These are phyloP conservation scores for Candida quercuum DNA, from an alignment of 805 yeast species.

Conservation along the genomic window DNA sequence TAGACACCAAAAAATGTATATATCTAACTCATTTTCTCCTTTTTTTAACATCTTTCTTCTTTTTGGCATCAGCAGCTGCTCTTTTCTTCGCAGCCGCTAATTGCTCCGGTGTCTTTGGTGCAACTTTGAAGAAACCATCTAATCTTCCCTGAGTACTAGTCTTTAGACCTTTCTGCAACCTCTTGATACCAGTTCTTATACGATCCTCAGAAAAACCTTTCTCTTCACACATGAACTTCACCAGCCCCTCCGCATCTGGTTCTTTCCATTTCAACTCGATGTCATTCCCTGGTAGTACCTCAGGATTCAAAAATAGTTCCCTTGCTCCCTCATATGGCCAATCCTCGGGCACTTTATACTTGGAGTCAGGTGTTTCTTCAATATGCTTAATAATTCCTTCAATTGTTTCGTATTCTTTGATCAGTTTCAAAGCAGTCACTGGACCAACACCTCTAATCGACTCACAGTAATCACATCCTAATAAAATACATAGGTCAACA, in stretches of 20 bases:
- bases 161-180: constrained; percentile 77
- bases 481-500: constrained; percentile 83
- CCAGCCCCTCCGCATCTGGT: constrained; percentile 81
- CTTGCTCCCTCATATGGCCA: constrained; percentile 94
- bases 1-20: too few relatives aligned
- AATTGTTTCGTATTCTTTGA: constrained; percentile 76
- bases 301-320: constrained; percentile 77
- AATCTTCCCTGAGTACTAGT: constrained; percentile 86
- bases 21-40: constrained; percentile 11
- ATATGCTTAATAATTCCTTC: constrained; percentile 72
- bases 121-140: constrained; percentile 84
- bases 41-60: constrained; percentile 21
- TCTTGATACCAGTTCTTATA: constrained; percentile 79
- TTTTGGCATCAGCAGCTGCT: constrained; percentile 23
- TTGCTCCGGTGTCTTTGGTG: constrained; percentile 45
- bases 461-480: constrained; percentile 97
- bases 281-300: constrained; percentile 56
- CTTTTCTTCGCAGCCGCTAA: constrained; percentile 25
- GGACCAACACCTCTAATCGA: constrained; percentile 96
- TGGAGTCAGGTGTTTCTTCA: constrained; percentile 43
- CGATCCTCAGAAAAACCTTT: constrained; percentile 94
- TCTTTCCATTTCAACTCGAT: constrained; percentile 78
- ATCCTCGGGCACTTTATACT: constrained; percentile 83
- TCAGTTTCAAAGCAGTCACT: constrained; percentile 83
- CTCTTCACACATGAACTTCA: constrained; percentile 76